Base-by-base conservation (phyloP, 139 green algal genomes). In the Haematococcus lacustris region DNA sequence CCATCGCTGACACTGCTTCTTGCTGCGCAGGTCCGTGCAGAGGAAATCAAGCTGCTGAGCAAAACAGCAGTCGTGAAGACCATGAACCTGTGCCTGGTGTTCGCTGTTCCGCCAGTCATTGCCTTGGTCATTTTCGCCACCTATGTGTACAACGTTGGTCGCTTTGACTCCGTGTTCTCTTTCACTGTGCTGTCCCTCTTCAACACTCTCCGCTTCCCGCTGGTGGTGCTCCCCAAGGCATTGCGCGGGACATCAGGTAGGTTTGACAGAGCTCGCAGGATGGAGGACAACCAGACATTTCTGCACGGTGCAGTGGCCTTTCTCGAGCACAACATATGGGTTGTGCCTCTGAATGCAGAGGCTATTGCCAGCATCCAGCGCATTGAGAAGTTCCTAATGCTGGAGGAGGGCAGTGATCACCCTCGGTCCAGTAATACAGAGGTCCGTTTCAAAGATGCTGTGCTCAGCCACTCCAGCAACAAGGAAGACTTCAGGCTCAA, bases 181-280 rank as follows among this genome's bases (percentile, higher is more conserved):
- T 93, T 93, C 82, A 88, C 88, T 38, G 82, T 85, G 76, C 71
- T 70, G 37, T 87, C 89, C 32, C 86, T 94, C 28, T 93, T 94
- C 80, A 91, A 92, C 79, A 86, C 91, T 38, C 74, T 94, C 70
- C 84, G 88, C 72, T 91, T 93, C 78, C 89, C 89, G 1, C 73
- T 94, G 17, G 82, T 93, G 43, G 85, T 93, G 83, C 85, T 93
- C 66, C 88, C 88, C 68, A 91, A 90, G 79, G 84, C 84, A 1
- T 75, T 91, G 70, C 79, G 82, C 35, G 80, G 78, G 51, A 66
- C 77, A 35, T 90, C 80, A 73, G 76, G 76, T 82, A 7, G 21
- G 47, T 57, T 13, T 28, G 47, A 57, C 47, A 21, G 21, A 57
- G 47, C n/a, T n/a, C n/a, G n/a, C 33, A 71, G 71, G 51, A 53